Evolutionary conservation across 2,329 filamentous ascomycete species (phyloP), one percentile per base, ranked within the genome.

Genomic region (Fusarium buxicola): DNA sequence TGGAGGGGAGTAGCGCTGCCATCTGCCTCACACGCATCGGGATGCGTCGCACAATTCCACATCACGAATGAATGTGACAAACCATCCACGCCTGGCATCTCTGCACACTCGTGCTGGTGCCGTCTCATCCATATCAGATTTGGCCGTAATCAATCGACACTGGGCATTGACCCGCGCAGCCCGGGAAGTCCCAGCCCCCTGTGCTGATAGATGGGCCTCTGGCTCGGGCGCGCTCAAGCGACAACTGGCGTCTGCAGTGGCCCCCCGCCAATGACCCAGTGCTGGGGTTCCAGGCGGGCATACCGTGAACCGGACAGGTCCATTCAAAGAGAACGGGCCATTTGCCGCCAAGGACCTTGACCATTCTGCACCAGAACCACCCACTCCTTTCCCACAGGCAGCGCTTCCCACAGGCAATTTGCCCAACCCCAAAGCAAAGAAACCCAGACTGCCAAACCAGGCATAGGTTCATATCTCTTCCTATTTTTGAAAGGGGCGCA

Each of bases 81-180:
- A 57, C 58, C 49, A 44, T 63, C 48, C 35, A 43, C 54, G 34
- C 28, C 52, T 49, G 49, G 50, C 56, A 48, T 39, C 40, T 50
- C 55, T 57, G 56, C 68, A 68, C 68, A 65, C 66, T 70, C 44
- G 66, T 69, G 66, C 64, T 60, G 40, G 50, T 58, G 58, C 59
- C 55, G 58, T 65, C 65, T 64, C 63, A 61, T 68, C 54, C 60
- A 64, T 31, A 51, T 35, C 46, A 28, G 43, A 55, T 65, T 52
- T 45, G 53, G 49, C 34, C 53, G 41, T 25, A 52, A 59, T 63
- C 66, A 50, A 48, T 60, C 51, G 55, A 38, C 55, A 48, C 34
- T 45, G 53, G 46, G 53, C 51, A 50, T 49, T 51, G 55, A 54
- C 58, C 58, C 59, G 38, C 46, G 43, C 41, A 46, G 30, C 53